Base-by-base conservation (phyloP, 2,329 filamentous ascomycete species). In the Alternaria postmessia region DNA sequence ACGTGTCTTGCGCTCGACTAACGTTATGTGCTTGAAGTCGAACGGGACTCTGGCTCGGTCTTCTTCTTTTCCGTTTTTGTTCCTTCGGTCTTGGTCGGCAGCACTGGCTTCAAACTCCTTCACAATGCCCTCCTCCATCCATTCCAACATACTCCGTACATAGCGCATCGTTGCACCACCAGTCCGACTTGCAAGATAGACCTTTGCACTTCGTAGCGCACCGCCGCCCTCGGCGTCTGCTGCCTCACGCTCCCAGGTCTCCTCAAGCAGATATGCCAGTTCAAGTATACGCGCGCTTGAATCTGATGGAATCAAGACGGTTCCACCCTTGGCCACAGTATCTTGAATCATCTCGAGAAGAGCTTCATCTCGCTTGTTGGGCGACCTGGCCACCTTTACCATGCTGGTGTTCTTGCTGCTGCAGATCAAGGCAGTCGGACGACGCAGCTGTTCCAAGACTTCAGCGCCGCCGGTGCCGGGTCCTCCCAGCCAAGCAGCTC, bases 101-200 rank as follows among this genome's bases (percentile, higher is more conserved):
- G 67, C 70, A 30, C 69, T 69, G 16, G 90, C 88, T 75, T 97
- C 94, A 63, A 97, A 96, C 71, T 98, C 94, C 55, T 93, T 89
- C 42, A 96, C 91, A 60, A 99, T 96, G 59, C 89, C 90, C 73
- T 97, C 94, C 74, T 98, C 94, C 94, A 99, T 98, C 95, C 95
- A 99, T 75, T 99, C 95, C 32, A 99, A 83, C 92, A 99, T 96
- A 77, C 94, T 97, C 67, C 94, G 87, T 26, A 94, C 92, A 67
- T 97, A 92, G 53, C 93, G 87, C 85, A 98, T 91, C 0, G 94
- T 96, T 63, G 93, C 94, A 59, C 92, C 90, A 65, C 92, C 91
- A 62, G 93, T 96, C 60, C 89, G 90, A 39, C 93, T 94, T 0
- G 94, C 94, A 43, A 99, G 83, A 74, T 93, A 97, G 0, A 97